phyloP scores from a whole-genome alignment of 2,329 filamentous ascomycete species.

The Sphaerulina musiva region DNA sequence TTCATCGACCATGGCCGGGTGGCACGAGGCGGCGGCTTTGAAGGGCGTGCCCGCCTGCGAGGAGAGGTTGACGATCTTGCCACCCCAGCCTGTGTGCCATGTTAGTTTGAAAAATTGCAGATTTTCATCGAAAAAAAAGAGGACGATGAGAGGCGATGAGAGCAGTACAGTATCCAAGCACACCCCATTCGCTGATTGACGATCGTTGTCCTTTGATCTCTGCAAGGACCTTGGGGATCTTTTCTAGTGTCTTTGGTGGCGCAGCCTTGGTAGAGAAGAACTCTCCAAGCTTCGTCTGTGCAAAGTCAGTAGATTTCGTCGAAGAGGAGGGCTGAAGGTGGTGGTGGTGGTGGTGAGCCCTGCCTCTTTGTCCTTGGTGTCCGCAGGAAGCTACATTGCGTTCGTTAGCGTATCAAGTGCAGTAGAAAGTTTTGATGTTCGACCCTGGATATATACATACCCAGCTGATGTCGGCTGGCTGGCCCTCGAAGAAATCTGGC shows the following conservation, averaged over 20 bases:
- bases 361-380: constrained; percentile 54
- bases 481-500: constrained; percentile 82
- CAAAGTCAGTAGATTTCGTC: no score
- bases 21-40: constrained; percentile 51
- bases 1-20: constrained; percentile 56
- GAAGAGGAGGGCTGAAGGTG: no score
- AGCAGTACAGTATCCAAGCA: constrained; percentile 58
- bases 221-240: constrained; percentile 50
- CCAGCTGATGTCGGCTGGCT: constrained; percentile 52
- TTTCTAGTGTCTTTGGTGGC: constrained; percentile 51
- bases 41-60: constrained; percentile 48
- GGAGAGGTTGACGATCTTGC: constrained; percentile 51
- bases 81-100: constrained; percentile 19
- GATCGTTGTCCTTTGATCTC: constrained; percentile 47
- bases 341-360: no score
- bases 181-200: constrained; percentile 50
- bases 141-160: constrained; percentile 23
- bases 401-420: not conserved
- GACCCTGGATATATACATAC: not conserved
- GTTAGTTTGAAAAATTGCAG: not conserved
- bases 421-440: not conserved
- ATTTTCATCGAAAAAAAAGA: constrained; percentile 24
- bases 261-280: constrained; percentile 53
- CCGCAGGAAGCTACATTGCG: constrained; percentile 35
- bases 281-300: constrained; percentile 45